These are phyloP conservation scores for Dryadomyces sulphureus DNA, from an alignment of 2,329 filamentous ascomycete species.

Conservation along the genomic window DNA sequence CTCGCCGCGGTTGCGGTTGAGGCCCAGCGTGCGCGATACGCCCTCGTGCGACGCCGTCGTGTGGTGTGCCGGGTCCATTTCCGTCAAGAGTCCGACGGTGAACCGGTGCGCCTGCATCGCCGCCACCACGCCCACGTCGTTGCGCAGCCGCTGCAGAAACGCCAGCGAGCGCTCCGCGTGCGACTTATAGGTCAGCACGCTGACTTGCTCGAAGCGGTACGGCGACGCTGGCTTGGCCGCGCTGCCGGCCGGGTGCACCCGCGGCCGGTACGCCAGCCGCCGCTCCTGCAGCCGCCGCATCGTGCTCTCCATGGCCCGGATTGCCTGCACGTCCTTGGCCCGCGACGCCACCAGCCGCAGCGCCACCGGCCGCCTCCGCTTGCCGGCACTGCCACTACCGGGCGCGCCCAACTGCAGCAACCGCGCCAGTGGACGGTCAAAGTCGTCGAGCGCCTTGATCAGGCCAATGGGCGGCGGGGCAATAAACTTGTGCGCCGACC, in stretches of 20 bases:
- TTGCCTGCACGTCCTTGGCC: constrained; percentile 10
- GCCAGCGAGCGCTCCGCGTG: constrained; percentile 54
- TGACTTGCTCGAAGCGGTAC: constrained; percentile 65
- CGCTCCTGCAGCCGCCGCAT: constrained; percentile 7
- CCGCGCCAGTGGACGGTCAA: constrained; percentile 11
- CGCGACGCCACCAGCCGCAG: constrained; percentile 18
- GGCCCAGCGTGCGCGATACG: constrained; percentile 60
- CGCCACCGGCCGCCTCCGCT: neutral
- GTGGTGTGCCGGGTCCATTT: constrained; percentile 84
- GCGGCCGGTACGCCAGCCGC: neutral
- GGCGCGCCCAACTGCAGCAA: constrained; percentile 9
- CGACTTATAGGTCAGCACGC: constrained; percentile 64
- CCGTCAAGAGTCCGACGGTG: constrained; percentile 71
- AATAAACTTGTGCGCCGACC: constrained; percentile 14
- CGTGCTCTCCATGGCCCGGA: constrained; percentile 12
- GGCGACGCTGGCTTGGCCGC: neutral
- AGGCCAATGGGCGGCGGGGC: constrained; percentile 13
- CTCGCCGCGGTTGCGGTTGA: constrained; percentile 79
- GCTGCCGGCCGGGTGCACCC: neutral
- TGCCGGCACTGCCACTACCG: neutral
- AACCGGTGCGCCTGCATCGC: constrained; percentile 78
- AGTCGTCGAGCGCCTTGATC: constrained; percentile 14
- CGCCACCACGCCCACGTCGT: constrained; percentile 72
- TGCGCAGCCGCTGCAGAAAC: constrained; percentile 61
- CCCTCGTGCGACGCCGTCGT: constrained; percentile 58